A percentile compares a stretch with the other conserved stretches of the same genome.
Conservation (phyloP, 179 eudicot species). For the Patellifolia procumbens region DNA sequence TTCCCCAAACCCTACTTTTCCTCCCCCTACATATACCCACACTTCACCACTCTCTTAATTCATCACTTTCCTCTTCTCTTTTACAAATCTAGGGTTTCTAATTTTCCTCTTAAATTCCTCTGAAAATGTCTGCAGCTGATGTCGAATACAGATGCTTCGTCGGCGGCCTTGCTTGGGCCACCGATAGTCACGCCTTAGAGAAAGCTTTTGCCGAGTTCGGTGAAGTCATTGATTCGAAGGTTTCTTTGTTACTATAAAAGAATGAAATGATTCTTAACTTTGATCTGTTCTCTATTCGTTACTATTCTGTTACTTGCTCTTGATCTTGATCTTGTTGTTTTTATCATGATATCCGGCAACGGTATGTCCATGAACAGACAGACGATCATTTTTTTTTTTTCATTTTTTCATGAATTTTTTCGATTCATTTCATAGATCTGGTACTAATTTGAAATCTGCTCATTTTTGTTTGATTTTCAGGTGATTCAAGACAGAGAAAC, state of each 20-base stretch:
- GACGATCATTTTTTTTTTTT: constrained; percentile 35
- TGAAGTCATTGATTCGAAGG: constrained; percentile 86
- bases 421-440: constrained; percentile 19
- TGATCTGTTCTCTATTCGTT: constrained; percentile 4
- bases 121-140: constrained; percentile 49
- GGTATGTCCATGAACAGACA: constrained; percentile 69
- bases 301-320: constrained; percentile 10
- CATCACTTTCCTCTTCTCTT: constrained; percentile 15
- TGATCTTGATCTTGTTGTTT: constrained; percentile 46
- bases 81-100: not conserved
- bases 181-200: constrained; percentile 59
- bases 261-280: constrained; percentile 5
- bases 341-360: constrained; percentile 42
- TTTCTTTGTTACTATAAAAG: constrained; percentile 30
- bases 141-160: constrained; percentile 90
- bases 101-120: not conserved
- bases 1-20: constrained; percentile 16
- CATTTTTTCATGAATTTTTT: not conserved
- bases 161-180: constrained; percentile 98
- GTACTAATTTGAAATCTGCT: not conserved
- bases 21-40: constrained; percentile 24
- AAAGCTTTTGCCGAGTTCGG: constrained; percentile 73
- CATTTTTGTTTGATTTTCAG: constrained; percentile 33
- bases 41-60: not conserved
- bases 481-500: constrained; percentile 85